phyloP scores from a whole-genome alignment of 2,329 filamentous ascomycete species.

The Bipolaris victoriae region DNA sequence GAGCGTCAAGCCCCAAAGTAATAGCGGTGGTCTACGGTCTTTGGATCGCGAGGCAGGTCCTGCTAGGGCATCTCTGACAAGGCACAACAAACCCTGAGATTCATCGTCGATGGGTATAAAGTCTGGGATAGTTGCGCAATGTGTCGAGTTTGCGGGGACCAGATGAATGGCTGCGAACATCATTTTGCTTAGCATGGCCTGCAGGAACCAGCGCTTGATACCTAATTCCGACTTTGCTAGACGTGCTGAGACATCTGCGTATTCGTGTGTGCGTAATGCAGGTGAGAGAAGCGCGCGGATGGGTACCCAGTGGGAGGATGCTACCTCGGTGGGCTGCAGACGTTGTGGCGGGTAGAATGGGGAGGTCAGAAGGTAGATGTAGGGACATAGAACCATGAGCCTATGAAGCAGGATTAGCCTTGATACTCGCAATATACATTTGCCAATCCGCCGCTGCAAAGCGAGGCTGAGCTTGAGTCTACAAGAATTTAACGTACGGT shows the following conservation, averaged over 20 bases:
- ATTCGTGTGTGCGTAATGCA: conserved; percentile 64
- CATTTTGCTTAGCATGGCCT: conserved; percentile 68
- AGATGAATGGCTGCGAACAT: conserved; percentile 69
- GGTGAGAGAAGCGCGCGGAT: conserved; percentile 66
- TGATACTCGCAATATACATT: neutral
- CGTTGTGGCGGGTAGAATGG: conserved; percentile 62
- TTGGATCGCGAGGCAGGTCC: conserved; percentile 39
- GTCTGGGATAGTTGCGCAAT: conserved; percentile 61
- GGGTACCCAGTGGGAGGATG: conserved; percentile 72
- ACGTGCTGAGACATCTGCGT: conserved; percentile 68
- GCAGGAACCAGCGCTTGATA: conserved; percentile 61
- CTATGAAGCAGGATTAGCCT: conserved; percentile 44
- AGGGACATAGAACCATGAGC: conserved; percentile 73
- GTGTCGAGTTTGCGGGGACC: conserved; percentile 65
- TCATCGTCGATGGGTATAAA: conserved; percentile 49
- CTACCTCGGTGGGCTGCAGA: conserved; percentile 72
- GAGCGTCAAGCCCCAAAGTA: conserved; percentile 72
- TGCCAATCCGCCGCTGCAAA: neutral
- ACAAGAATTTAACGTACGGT: conserved; percentile 55
- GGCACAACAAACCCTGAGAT: conserved; percentile 18
- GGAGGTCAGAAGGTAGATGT: conserved; percentile 67
- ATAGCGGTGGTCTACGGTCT: conserved; percentile 55
- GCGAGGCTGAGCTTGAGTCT: neutral
- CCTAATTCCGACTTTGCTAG: conserved; percentile 63
- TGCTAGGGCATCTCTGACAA: conserved; percentile 24